Evolutionary conservation across 2,329 filamentous ascomycete species (phyloP), one percentile per base, ranked within the genome.

Genomic region (Aspergillus brunneoviolaceus): DNA sequence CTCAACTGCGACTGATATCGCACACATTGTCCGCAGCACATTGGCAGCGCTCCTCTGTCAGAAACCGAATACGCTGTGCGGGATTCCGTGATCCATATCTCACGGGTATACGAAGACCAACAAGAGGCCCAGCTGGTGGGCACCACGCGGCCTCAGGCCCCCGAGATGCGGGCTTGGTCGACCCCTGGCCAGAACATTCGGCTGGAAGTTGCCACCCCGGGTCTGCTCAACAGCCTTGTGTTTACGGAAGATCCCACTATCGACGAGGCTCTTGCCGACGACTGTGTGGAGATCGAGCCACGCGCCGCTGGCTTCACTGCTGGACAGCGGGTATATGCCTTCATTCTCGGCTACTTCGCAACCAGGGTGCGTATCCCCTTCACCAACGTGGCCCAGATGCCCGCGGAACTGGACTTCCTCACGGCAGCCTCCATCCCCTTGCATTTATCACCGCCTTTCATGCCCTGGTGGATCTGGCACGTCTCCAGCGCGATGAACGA

Each of bases 241-340:
- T 62, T 59, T 11, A 48, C 21, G 2, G 53, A 59, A n/a, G 33
- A 62, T 7, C 27, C 39, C 4, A 33, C 11, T 5, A 35, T 23
- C 5, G 10, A 7, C 4, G 9, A 42, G 2, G n/a, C 42, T 9
- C 33, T 60, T 2, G 16, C 48, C 2, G 35, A 42, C 5, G 61
- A 68, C 11, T 49, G 66, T 2, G 56, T 75, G 25, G 68, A 73
- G 33, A 69, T 75, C 19, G 56, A 72, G 19, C 61, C 67, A 63
- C 5, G 42, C 51, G 5, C 69, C 68, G 25, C 56, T 60, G 9
- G 39, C 14, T 70, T 63, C 61, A 51, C 67, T 27, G 61, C 66
- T 23, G 27, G 42, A 2, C 49, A 52, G 11, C 29, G 14, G 14
- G 39, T 45, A 16, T 19, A 45, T 45, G n/a, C 39, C 5, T 45